phyloP scores from a whole-genome alignment of 2,329 filamentous ascomycete species.

The Remersonia thermophila region DNA sequence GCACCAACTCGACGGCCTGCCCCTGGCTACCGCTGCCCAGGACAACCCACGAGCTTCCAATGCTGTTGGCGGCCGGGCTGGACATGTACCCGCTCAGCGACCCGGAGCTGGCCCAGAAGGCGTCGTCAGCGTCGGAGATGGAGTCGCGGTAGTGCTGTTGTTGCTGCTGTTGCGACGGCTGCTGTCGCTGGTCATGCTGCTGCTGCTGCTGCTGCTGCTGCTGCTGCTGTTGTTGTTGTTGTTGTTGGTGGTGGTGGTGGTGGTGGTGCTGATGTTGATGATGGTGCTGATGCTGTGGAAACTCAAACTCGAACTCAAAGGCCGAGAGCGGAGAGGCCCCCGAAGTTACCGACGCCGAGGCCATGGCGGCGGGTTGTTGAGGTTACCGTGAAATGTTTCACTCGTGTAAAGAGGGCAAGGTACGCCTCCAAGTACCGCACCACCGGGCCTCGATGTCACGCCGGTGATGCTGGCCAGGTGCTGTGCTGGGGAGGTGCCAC shows the following conservation, averaged over 20 bases:
- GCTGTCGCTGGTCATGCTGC: not conserved
- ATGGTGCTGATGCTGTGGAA: not conserved
- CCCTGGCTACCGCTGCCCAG: slow-evolving; percentile 20
- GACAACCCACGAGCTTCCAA: slow-evolving; percentile 36
- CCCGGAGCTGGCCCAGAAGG: slow-evolving; percentile 30
- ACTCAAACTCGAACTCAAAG: slow-evolving; percentile 27
- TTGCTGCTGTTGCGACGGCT: not conserved
- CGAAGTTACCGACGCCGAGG: slow-evolving; percentile 28
- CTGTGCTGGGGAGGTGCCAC: no score
- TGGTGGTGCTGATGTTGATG: not conserved
- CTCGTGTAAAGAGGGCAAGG: not conserved
- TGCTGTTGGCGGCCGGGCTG: slow-evolving; percentile 38
- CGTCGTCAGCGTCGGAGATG: slow-evolving; percentile 28
- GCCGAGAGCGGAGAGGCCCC: slow-evolving; percentile 26
- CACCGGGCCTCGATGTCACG: no score
- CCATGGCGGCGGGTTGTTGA: slow-evolving; percentile 2
- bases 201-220: not conserved
- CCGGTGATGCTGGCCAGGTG: no score
- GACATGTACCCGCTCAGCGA: slow-evolving; percentile 32
- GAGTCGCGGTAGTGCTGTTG: slow-evolving; percentile 17
- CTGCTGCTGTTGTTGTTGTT: no score
- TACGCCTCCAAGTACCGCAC: no score
- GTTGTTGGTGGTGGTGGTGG: no score
- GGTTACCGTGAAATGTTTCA: not conserved
- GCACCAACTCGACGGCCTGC: slow-evolving; percentile 23